These are phyloP conservation scores for Entelexis paramagnoliae DNA, from an alignment of 1,139 yeast species.

Conservation along the genomic window DNA sequence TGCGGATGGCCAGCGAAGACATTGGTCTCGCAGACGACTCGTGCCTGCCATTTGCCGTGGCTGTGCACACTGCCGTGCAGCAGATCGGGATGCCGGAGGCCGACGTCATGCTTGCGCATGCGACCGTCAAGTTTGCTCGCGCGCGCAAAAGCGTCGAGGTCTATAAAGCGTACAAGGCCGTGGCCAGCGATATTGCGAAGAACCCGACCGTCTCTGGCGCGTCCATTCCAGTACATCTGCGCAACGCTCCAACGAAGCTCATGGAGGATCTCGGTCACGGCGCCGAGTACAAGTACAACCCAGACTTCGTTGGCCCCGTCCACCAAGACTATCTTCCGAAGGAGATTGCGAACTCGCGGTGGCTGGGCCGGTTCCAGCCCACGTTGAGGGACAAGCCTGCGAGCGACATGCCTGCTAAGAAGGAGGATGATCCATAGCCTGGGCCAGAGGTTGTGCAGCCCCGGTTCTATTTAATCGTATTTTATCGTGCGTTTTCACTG, in stretches of 20 bases:
- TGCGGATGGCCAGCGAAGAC: conserved; percentile 86
- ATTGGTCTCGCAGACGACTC: conserved; percentile 73
- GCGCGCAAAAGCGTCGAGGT: conserved; percentile 81
- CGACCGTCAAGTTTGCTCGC: conserved; percentile 76
- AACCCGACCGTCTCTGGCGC: conserved; percentile 51
- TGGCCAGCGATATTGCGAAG: conserved; percentile 47
- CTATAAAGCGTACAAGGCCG: conserved; percentile 62
- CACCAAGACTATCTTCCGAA: conserved; percentile 44
- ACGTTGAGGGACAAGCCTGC: background rate
- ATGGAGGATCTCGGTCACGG: conserved; percentile 87
- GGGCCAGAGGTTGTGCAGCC: too few relatives aligned
- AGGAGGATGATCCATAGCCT: too few relatives aligned
- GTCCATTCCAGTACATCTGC: conserved; percentile 45
- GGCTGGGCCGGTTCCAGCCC: conserved; percentile 28
- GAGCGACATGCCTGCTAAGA: background rate
- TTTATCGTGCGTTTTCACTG: too few relatives aligned
- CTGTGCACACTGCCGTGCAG: conserved; percentile 78
- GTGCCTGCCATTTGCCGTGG: conserved; percentile 75
- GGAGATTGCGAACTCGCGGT: conserved; percentile 28
- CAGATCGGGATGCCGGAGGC: conserved; percentile 97
- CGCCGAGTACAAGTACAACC: conserved; percentile 78
- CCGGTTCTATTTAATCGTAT: too few relatives aligned
- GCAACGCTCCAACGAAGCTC: conserved; percentile 87
- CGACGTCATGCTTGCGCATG: conserved; percentile 79
- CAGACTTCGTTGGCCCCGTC: conserved; percentile 62